Evolutionary conservation across 768 basidiomycete species (phyloP).

Genomic region (Lenzites betulinus): DNA sequence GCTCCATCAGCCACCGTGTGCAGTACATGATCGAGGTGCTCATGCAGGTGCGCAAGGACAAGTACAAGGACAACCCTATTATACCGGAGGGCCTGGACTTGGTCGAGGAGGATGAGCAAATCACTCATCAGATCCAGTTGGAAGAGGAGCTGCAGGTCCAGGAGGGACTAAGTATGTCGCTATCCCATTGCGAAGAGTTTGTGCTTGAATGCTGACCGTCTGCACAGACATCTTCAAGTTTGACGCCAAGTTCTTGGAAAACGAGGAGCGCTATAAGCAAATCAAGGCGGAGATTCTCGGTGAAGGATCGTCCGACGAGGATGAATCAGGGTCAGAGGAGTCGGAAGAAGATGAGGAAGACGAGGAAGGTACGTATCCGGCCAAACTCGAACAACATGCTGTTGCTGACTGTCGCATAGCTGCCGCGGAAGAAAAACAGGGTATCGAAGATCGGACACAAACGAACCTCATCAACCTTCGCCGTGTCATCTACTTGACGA

Average conservation of each 20-base stretch:
- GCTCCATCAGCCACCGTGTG: slow-evolving; percentile 90
- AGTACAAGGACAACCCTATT: slow-evolving; percentile 98
- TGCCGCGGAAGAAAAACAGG: slow-evolving; percentile 72
- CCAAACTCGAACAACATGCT: neutral
- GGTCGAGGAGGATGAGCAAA: slow-evolving; percentile 97
- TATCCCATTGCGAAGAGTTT: neutral
- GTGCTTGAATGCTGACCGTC: neutral
- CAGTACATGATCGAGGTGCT: slow-evolving; percentile 99
- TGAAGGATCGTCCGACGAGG: slow-evolving; percentile 77
- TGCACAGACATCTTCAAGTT: slow-evolving; percentile 89
- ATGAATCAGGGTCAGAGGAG: slow-evolving; percentile 55
- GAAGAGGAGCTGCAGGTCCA: slow-evolving; percentile 95
- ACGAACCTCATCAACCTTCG: slow-evolving; percentile 96
- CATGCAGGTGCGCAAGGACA: slow-evolving; percentile 99
- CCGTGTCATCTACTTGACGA: slow-evolving; percentile 92
- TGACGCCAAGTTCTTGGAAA: slow-evolving; percentile 84
- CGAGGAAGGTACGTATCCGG: slow-evolving; percentile 44
- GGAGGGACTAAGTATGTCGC: slow-evolving; percentile 84
- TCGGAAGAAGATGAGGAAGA: slow-evolving; percentile 60
- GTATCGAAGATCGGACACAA: slow-evolving; percentile 92
- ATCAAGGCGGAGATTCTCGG: slow-evolving; percentile 96
- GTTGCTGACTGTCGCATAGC: slow-evolving; percentile 39
- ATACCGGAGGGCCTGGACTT: slow-evolving; percentile 93
- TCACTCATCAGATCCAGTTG: slow-evolving; percentile 85
- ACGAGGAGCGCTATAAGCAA: slow-evolving; percentile 90